Conservation (phyloP, 805 yeast species). For the Ogataea polymorpha region DNA sequence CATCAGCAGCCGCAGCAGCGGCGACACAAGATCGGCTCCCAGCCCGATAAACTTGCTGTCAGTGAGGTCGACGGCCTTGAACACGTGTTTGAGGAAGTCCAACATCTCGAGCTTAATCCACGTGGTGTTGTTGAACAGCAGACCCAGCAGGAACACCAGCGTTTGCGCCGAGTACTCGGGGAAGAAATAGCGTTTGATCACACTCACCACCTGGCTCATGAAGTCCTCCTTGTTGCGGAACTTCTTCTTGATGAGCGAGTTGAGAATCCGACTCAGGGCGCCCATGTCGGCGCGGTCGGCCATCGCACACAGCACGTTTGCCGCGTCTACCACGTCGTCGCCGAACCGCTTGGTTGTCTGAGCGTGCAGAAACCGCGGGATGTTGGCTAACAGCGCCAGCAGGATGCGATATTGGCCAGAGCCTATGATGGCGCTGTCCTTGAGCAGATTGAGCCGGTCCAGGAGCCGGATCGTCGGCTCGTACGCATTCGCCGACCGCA, state of each 20-base stretch:
- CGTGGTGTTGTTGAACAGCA: slow-evolving; percentile 67
- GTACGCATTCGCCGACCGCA: slow-evolving; percentile 76
- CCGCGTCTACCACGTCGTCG: slow-evolving; percentile 49
- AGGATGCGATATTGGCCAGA: slow-evolving; percentile 66
- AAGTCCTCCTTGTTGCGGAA: slow-evolving; percentile 92
- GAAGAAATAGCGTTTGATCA: slow-evolving; percentile 66
- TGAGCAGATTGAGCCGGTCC: slow-evolving; percentile 63
- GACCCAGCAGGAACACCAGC: slow-evolving; percentile 71
- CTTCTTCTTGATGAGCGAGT: slow-evolving; percentile 70
- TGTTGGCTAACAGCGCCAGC: slow-evolving; percentile 68
- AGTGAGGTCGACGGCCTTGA: slow-evolving; percentile 75
- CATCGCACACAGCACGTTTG: slow-evolving; percentile 56
- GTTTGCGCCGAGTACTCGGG: slow-evolving; percentile 72
- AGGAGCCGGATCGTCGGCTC: slow-evolving; percentile 73
- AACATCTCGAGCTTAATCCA: slow-evolving; percentile 85
- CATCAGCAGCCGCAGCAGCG: slow-evolving; percentile 70
- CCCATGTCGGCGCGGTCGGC: slow-evolving; percentile 54
- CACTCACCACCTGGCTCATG: slow-evolving; percentile 70
- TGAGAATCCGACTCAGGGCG: slow-evolving; percentile 62
- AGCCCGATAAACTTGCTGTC: slow-evolving; percentile 79
- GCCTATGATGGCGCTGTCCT: slow-evolving; percentile 75
- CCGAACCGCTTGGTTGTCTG: slow-evolving; percentile 54
- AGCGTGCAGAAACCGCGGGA: slow-evolving; percentile 84
- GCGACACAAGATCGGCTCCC: slow-evolving; percentile 94
- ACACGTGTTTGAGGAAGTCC: slow-evolving; percentile 66